Conservation (phyloP, 2,329 filamentous ascomycete species). For the Intubia oerlemansii region DNA sequence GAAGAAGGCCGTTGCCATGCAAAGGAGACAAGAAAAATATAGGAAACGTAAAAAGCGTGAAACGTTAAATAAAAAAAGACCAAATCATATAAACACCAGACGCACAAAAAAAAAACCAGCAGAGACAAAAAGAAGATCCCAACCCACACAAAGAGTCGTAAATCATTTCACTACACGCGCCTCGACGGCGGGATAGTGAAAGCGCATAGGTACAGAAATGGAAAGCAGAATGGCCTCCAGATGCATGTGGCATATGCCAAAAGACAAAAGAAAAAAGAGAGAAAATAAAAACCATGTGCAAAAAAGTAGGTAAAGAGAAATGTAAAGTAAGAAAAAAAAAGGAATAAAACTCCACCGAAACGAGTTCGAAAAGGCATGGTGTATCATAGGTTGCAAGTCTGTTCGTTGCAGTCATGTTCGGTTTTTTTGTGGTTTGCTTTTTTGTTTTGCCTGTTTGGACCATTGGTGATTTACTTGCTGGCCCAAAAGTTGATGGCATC, state of each 20-base stretch:
- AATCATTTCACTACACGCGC: no score
- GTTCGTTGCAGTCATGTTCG: background rate
- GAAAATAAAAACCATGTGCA: background rate
- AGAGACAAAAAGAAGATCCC: conserved; percentile 1
- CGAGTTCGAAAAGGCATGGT: background rate
- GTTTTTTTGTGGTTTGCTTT: background rate
- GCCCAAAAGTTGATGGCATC: conserved; percentile 11
- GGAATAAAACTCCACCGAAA: background rate
- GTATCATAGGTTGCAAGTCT: background rate
- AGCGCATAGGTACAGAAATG: no score
- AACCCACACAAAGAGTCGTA: background rate
- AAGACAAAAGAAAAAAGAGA: conserved; percentile 1
- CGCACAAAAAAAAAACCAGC: no score
- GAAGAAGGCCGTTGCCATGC: no score
- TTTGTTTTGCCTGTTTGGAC: background rate
- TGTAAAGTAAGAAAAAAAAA: background rate
- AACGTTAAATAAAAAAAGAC: no score
- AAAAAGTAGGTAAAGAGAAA: conserved; percentile 1
- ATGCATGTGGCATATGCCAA: no score
- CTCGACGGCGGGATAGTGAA: no score
- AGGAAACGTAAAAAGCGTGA: no score
- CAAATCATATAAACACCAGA: no score
- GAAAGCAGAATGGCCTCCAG: no score
- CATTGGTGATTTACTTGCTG: conserved; percentile 1
- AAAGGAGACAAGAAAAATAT: no score